Evolutionary conservation across 73 alveolate species (phyloP).

Genomic region (Breviolum minutum): DNA sequence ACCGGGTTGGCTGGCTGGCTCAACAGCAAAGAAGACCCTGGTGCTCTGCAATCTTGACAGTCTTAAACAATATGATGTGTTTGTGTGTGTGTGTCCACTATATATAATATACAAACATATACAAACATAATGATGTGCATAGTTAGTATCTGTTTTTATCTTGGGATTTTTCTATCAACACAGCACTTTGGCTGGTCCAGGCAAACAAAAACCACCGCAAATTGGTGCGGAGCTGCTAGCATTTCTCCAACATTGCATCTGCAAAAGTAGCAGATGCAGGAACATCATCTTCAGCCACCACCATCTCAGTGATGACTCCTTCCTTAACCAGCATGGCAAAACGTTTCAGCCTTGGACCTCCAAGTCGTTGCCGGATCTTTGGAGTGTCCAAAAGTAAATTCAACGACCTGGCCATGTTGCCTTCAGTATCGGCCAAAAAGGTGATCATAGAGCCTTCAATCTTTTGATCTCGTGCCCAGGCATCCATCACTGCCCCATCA

Average conservation of each 20-base stretch:
- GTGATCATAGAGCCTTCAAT: slow-evolving; percentile 67
- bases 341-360: slow-evolving; percentile 71
- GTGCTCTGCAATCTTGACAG: no score
- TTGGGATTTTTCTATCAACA: not conserved
- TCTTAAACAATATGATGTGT: no score
- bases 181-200: slow-evolving; percentile 1
- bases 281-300: slow-evolving; percentile 57
- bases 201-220: not conserved
- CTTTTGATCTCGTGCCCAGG: slow-evolving; percentile 73
- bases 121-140: no score
- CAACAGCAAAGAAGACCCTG: no score
- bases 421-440: slow-evolving; percentile 64
- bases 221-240: not conserved
- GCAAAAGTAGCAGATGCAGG: slow-evolving; percentile 71
- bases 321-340: slow-evolving; percentile 58
- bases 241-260: slow-evolving; percentile 71
- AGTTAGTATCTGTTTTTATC: no score
- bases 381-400: slow-evolving; percentile 46
- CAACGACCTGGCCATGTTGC: slow-evolving; percentile 40
- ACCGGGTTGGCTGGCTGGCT: not conserved
- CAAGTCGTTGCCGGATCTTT: not conserved
- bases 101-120: no score
- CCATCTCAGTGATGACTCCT: slow-evolving; percentile 28
- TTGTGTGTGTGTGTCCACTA: no score
- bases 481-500: slow-evolving; percentile 90